Evolutionary conservation across 768 basidiomycete species (phyloP).

Genomic region (Boletus reticulatus): DNA sequence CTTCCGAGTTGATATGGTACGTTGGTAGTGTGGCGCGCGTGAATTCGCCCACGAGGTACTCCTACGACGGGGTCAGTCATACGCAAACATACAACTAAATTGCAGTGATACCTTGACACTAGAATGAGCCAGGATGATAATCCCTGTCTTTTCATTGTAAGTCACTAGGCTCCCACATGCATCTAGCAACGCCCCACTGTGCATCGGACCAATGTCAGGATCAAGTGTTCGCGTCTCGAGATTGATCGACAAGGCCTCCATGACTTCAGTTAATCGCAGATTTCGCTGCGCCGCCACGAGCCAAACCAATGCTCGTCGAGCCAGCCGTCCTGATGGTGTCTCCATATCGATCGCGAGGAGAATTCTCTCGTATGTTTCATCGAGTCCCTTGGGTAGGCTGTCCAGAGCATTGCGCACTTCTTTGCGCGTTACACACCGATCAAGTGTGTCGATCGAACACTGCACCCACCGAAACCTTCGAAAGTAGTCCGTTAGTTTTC

Average conservation of each 20-base stretch:
- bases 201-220: neutral
- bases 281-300: constrained; percentile 9
- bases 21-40: neutral
- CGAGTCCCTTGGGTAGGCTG: constrained; percentile 12
- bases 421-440: neutral
- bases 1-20: neutral
- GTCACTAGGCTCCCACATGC: constrained; percentile 7
- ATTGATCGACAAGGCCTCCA: neutral
- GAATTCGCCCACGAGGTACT: neutral
- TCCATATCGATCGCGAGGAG: constrained; percentile 1
- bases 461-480: constrained; percentile 21
- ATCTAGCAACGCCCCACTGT: neutral
- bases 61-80: neutral
- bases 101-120: neutral
- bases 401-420: constrained; percentile 4
- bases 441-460: constrained; percentile 14
- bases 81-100: neutral
- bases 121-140: constrained; percentile 1
- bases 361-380: constrained; percentile 21
- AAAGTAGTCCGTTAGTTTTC: too few relatives aligned
- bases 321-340: neutral
- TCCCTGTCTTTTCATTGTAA: neutral
- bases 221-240: neutral
- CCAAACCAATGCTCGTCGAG: constrained; percentile 9
- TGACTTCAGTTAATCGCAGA: constrained; percentile 2